Evolutionary conservation across 2,329 filamentous ascomycete genomes (phyloP).

Genomic region (Aspergillus clavatus): DNA sequence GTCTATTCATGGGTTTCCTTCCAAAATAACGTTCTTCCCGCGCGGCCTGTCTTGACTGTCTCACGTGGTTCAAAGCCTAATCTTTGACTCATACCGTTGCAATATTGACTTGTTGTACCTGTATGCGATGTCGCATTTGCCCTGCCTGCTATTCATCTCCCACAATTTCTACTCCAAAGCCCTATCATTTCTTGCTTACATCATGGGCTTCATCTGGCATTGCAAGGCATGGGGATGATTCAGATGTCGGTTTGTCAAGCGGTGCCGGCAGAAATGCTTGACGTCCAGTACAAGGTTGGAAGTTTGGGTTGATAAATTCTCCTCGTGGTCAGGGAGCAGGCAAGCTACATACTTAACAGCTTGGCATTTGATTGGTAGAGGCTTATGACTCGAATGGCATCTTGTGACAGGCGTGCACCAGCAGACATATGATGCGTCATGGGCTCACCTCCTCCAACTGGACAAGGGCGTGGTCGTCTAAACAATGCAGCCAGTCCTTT

Average conservation of each 20-base stretch:
- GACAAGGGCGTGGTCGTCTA: background rate
- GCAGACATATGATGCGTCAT: background rate
- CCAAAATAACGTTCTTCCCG: too few relatives aligned
- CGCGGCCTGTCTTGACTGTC: background rate
- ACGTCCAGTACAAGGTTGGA: too few relatives aligned
- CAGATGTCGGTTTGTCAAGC: background rate
- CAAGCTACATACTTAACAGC: background rate
- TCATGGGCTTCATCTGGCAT: background rate
- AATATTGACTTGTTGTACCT: background rate
- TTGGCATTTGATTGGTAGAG: background rate
- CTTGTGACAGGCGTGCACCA: background rate
- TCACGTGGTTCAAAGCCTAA: background rate
- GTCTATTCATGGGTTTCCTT: too few relatives aligned
- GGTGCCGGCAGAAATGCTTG: background rate
- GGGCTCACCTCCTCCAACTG: background rate
- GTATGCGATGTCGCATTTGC: too few relatives aligned
- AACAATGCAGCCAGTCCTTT: background rate
- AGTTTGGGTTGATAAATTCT: too few relatives aligned
- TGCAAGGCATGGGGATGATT: background rate
- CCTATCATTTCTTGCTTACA: background rate
- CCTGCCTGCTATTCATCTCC: too few relatives aligned
- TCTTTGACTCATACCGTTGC: background rate
- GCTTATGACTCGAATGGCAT: background rate
- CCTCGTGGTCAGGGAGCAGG: background rate
- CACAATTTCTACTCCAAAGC: too few relatives aligned